Conservation (phyloP, 2,329 filamentous ascomycete genomes). For the Domatiomyces catenatus region DNA sequence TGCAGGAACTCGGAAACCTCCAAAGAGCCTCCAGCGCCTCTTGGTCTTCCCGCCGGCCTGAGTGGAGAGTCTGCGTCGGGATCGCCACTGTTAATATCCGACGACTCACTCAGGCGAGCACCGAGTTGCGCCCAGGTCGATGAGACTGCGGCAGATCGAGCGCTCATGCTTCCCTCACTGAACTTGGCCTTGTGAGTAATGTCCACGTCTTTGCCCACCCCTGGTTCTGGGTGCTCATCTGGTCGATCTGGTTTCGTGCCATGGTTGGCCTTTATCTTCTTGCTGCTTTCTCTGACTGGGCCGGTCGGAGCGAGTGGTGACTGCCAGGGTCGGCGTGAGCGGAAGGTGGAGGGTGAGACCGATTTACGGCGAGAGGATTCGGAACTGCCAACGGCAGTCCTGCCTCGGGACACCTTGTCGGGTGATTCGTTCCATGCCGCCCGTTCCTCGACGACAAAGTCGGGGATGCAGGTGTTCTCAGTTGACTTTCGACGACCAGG, state of each 20-base stretch:
- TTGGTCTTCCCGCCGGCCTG: conserved; percentile 5
- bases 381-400: not conserved
- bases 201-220: not conserved
- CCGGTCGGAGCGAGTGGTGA: conserved; percentile 5
- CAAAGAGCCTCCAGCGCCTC: conserved; percentile 4
- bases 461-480: not conserved
- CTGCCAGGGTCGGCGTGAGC: not conserved
- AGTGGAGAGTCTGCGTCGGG: conserved; percentile 7
- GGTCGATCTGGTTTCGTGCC: not conserved
- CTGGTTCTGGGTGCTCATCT: not conserved
- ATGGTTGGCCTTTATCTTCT: conserved; percentile 9
- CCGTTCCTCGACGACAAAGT: conserved; percentile 11
- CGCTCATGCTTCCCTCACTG: conserved; percentile 72
- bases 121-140: conserved; percentile 14
- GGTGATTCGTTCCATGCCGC: conserved; percentile 7
- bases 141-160: conserved; percentile 33
- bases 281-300: conserved; percentile 1
- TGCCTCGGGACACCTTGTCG: not conserved
- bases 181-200: conserved; percentile 38
- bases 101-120: conserved; percentile 6
- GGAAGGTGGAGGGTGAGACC: not conserved
- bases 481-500: not conserved
- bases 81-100: not conserved
- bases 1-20: conserved; percentile 16
- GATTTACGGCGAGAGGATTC: not conserved